These are phyloP conservation scores for Zymoseptoria pseudotritici DNA, from an alignment of 2,329 filamentous ascomycete genomes.

Conservation along the genomic window DNA sequence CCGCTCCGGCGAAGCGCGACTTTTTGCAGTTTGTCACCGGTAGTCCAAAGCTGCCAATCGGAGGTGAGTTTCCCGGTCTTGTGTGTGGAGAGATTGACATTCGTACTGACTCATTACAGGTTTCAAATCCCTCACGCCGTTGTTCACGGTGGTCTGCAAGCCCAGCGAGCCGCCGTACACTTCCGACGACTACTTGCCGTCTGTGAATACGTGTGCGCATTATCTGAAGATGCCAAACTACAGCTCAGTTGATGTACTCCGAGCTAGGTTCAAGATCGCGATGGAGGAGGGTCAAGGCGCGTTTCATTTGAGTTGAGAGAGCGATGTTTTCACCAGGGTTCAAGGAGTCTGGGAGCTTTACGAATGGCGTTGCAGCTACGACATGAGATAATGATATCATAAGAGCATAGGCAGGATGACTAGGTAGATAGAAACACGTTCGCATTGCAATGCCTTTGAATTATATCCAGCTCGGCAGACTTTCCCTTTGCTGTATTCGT, in stretches of 20 bases:
- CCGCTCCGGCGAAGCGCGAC: conserved; percentile 67
- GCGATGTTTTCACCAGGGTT: not conserved
- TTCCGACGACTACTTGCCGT: conserved; percentile 96
- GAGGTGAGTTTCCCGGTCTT: conserved; percentile 56
- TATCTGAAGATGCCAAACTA: conserved; percentile 98
- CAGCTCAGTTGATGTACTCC: conserved; percentile 67
- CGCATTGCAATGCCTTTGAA: not conserved
- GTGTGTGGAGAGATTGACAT: not conserved
- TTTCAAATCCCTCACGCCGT: conserved; percentile 92
- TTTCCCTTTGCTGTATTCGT: not conserved
- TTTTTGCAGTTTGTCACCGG: conserved; percentile 98
- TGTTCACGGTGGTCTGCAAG: conserved; percentile 99
- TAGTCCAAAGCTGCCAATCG: conserved; percentile 95
- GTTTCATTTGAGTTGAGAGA: conserved; percentile 62
- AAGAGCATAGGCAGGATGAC: not conserved
- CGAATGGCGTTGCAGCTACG: not conserved
- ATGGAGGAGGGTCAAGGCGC: conserved; percentile 95
- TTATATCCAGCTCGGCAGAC: not conserved
- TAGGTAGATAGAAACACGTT: not conserved
- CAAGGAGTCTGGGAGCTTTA: not conserved
- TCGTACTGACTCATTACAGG: conserved; percentile 45
- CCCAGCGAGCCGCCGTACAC: conserved; percentile 91
- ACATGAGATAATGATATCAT: not conserved
- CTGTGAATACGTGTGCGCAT: conserved; percentile 99
- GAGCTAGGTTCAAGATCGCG: conserved; percentile 70